These are phyloP conservation scores for Musa acuminata DNA, from an alignment of 176 grass and related monocot species.

Conservation along the genomic window DNA sequence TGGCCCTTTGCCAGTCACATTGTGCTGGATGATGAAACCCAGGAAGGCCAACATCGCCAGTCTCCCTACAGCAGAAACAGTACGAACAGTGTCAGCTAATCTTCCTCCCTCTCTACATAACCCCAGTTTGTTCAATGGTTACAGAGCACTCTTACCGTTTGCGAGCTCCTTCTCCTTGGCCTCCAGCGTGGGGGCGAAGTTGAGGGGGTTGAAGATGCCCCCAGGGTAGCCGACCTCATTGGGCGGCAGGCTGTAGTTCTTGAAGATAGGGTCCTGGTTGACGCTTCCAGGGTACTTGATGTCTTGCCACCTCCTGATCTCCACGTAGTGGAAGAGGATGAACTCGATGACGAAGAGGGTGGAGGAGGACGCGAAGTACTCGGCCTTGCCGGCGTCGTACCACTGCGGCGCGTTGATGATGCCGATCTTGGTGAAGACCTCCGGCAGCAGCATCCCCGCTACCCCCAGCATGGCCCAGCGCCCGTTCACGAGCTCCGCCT, in stretches of 20 bases:
- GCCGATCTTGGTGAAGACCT: constrained; percentile 63
- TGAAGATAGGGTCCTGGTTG: constrained; percentile 21
- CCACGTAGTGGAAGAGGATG: constrained; percentile 20
- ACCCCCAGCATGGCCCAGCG: constrained; percentile 95
- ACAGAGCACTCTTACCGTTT: constrained; percentile 1
- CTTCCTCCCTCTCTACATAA: too few species aligned
- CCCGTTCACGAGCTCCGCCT: constrained; percentile 76
- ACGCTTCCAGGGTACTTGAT: constrained; percentile 19
- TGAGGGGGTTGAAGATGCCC: constrained; percentile 20
- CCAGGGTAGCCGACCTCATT: constrained; percentile 10
- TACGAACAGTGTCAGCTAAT: too few species aligned
- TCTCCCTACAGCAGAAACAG: constrained; percentile 7
- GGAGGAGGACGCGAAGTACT: constrained; percentile 15
- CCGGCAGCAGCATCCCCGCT: constrained; percentile 73
- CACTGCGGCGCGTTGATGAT: constrained; percentile 56
- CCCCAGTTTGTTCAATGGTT: too few species aligned
- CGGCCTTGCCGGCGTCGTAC: constrained; percentile 77
- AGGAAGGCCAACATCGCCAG: constrained; percentile 22
- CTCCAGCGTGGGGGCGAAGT: constrained; percentile 3
- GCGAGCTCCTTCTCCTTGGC: constrained; percentile 19
- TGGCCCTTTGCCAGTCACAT: constrained; percentile 13
- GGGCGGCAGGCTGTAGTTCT: constrained; percentile 17
- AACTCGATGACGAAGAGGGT: constrained; percentile 18
- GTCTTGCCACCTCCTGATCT: constrained; percentile 21
- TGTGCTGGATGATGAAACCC: constrained; percentile 14